Base-by-base conservation (phyloP, 192 early-diverging fungal genomes). In the Gaertneriomyces sp. region DNA sequence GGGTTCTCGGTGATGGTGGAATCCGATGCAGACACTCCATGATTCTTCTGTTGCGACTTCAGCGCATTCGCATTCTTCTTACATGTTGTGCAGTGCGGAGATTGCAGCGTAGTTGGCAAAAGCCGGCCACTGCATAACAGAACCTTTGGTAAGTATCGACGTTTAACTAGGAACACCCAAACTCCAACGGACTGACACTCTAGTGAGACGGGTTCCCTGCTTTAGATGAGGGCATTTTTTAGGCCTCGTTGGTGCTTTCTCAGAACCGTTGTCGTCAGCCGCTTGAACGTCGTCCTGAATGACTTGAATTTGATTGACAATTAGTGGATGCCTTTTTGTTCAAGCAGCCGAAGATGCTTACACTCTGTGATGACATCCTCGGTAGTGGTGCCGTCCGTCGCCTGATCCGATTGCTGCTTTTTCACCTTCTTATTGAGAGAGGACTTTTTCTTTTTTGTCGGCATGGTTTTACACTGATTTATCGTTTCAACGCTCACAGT, bases 221-320 rank as follows among this genome's bases (percentile, higher is more conserved):
- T 70, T 70, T 17, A 64, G 19, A 45, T 70, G 69, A 1, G 54
- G 44, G 46, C 69, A 70, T 47, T 54, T 49, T 53, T 60, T 67
- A 2, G 54, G 58, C 25, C 25, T 33, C 25, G 25, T 33, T 33
- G 25, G 25, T 33, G 25, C 25, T 33, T 33, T 33, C 25, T 33
- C 25, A 33, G 25, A 33, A 33, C 25, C 25, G 25, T 33, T 33
- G 25, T 33, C 2, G 25, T 33, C 25, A 2, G 25, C 25, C 25
- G 25, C 25, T 33, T 33, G 25, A 2, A 33, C 25, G 25, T 33
- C 25, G 25, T 33, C 25, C 25, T 33, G 25, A 33, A 33, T 33
- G 25, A 33, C 25, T 33, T 33, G 25, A 33, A 33, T 33, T 2
- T 0, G 2, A 33, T 33, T 33, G 1, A 33, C 25, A 33, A 33